Percentiles rank a stretch among this genome's conserved stretches.
These are phyloP conservation scores for Diaporthe vexans DNA, from an alignment of 2,329 filamentous ascomycete genomes.

Conservation along the genomic window DNA sequence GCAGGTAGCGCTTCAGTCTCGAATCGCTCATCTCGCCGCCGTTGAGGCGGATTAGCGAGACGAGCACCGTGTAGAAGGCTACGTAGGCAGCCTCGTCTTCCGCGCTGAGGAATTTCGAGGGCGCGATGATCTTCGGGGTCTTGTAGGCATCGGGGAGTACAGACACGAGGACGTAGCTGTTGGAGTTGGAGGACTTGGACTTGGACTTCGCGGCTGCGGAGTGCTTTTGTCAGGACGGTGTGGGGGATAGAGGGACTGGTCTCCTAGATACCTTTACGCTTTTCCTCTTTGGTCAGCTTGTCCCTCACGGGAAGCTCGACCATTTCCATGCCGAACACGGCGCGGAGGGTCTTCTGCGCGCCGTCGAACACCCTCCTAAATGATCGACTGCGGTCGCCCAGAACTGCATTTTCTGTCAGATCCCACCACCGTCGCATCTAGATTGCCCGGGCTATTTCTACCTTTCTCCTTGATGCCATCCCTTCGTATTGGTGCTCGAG, in stretches of 20 bases:
- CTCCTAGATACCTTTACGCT: conserved; percentile 74
- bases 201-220: conserved; percentile 59
- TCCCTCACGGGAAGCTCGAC: conserved; percentile 85
- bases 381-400: conserved; percentile 76
- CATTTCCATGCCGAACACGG: conserved; percentile 93
- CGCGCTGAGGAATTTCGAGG: conserved; percentile 74
- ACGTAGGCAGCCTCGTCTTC: conserved; percentile 84
- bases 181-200: conserved; percentile 65
- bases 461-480: conserved; percentile 76
- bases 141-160: conserved; percentile 79
- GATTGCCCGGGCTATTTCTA: conserved; percentile 48
- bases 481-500: conserved; percentile 70
- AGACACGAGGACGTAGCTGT: conserved; percentile 83
- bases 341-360: conserved; percentile 79
- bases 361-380: conserved; percentile 84
- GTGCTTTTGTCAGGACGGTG: background rate
- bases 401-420: conserved; percentile 62
- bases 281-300: conserved; percentile 83
- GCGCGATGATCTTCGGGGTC: conserved; percentile 74
- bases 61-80: conserved; percentile 83
- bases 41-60: conserved; percentile 82
- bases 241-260: background rate
- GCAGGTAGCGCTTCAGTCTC: conserved; percentile 82
- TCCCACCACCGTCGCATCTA: background rate
- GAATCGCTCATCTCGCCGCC: conserved; percentile 82